Evolutionary conservation across 805 yeast genomes (phyloP).

Genomic region (Saccharomycopsis javanensis): DNA sequence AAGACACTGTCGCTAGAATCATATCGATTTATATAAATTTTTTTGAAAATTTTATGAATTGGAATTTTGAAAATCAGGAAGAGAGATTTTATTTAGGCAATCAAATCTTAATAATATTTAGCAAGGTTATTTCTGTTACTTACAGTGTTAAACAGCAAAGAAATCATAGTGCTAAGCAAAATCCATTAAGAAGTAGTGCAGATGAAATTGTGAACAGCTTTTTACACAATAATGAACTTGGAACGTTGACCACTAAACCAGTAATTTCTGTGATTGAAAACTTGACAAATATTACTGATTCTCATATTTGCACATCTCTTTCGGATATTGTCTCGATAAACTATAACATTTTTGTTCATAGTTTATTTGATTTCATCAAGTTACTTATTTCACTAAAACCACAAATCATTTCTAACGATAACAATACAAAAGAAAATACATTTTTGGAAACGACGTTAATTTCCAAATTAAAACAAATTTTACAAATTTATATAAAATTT

Average conservation of each 20-base stretch:
- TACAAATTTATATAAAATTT: conserved; percentile 45
- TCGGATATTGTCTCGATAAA: conserved; percentile 16
- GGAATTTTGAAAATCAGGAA: conserved; percentile 49
- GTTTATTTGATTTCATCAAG: conserved; percentile 47
- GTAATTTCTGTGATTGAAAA: conserved; percentile 41
- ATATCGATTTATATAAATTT: conserved; percentile 50
- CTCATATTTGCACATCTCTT: conserved; percentile 22
- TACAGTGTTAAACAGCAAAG: conserved; percentile 40
- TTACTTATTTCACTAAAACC: conserved; percentile 50
- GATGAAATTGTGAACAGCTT: conserved; percentile 44
- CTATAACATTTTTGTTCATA: conserved; percentile 39
- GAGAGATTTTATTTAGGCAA: conserved; percentile 58
- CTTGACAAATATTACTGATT: conserved; percentile 28
- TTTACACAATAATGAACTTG: conserved; percentile 40
- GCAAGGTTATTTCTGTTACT: conserved; percentile 41
- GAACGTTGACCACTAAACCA: conserved; percentile 45
- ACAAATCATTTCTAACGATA: conserved; percentile 26
- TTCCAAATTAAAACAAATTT: conserved; percentile 43
- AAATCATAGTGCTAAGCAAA: neutral
- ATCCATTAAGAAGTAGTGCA: conserved; percentile 39
- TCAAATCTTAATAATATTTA: conserved; percentile 43
- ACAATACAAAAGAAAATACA: conserved; percentile 31
- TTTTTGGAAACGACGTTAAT: conserved; percentile 56
- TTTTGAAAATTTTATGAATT: conserved; percentile 63
- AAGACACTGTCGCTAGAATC: conserved; percentile 46